Evolutionary conservation across 1,139 yeast genomes (phyloP).

Genomic region (Blastobotrys petasosporus): DNA sequence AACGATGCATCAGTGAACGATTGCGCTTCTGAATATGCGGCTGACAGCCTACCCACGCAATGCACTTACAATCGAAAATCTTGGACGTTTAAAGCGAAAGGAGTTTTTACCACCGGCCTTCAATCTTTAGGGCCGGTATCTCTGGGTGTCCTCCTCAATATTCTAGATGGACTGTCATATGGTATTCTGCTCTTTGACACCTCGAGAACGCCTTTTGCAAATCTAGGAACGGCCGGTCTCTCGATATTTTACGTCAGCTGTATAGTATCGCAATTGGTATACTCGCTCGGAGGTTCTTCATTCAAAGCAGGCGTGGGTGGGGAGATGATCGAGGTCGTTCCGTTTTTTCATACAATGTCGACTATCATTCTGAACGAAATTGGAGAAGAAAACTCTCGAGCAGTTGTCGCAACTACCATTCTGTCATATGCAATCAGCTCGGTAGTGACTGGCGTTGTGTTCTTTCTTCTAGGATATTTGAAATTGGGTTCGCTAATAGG

Average conservation of each 20-base stretch:
- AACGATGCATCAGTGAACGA: too few species aligned
- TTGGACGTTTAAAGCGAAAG: too few species aligned
- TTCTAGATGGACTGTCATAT: slow-evolving; percentile 87
- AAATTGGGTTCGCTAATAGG: slow-evolving; percentile 82
- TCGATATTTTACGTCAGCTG: slow-evolving; percentile 94
- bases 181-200: slow-evolving; percentile 97
- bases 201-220: slow-evolving; percentile 68
- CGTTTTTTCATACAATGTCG: slow-evolving; percentile 96
- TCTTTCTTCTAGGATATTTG: slow-evolving; percentile 69
- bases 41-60: too few species aligned
- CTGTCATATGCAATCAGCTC: slow-evolving; percentile 80
- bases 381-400: slow-evolving; percentile 49
- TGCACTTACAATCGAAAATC: too few species aligned
- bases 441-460: slow-evolving; percentile 77
- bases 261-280: slow-evolving; percentile 78
- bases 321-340: slow-evolving; percentile 97
- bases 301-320: slow-evolving; percentile 89
- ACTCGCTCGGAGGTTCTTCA: slow-evolving; percentile 84
- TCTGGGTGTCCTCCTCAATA: slow-evolving; percentile 75
- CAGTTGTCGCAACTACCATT: slow-evolving; percentile 78
- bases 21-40: too few species aligned
- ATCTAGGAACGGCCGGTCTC: slow-evolving; percentile 80
- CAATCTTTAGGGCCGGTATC: slow-evolving; percentile 61
- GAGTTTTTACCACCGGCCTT: too few species aligned
- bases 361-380: slow-evolving; percentile 54